These are phyloP conservation scores for Solanum pimpinellifolium DNA, from an alignment of 257 asterid species.

Conservation along the genomic window DNA sequence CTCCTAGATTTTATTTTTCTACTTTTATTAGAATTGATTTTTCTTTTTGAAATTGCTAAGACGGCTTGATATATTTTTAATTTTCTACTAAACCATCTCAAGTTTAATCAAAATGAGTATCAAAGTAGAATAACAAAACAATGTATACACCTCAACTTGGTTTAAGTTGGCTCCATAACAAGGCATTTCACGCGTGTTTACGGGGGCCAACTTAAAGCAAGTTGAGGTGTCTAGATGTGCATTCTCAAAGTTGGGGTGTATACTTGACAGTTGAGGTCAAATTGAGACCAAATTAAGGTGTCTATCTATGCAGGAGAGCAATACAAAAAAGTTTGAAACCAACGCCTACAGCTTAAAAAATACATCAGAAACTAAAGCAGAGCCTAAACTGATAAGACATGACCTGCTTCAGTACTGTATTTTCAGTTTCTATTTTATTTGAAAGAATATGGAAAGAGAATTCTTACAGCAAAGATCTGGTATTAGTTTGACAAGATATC, in stretches of 20 bases:
- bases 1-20: not conserved
- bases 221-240: not conserved
- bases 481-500: conserved; percentile 46
- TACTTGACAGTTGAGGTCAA: not conserved
- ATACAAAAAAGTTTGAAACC: not conserved
- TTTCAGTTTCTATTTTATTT: not conserved
- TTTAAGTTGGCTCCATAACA: not conserved
- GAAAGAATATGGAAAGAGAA: conserved; percentile 1
- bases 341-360: not conserved
- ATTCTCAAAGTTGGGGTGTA: not conserved
- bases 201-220: not conserved
- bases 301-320: not conserved
- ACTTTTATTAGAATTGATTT: not conserved
- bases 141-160: not conserved
- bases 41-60: not conserved
- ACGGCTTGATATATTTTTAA: not conserved
- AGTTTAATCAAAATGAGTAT: not conserved
- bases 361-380: not conserved
- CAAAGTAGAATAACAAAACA: not conserved
- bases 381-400: not conserved
- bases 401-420: not conserved
- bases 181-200: not conserved
- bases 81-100: not conserved
- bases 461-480: conserved; percentile 61
- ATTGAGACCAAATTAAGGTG: not conserved